A percentile compares a stretch with the other conserved stretches of the same genome.
Evolutionary conservation across 805 yeast species (phyloP).

Genomic region (Blastobotrys chiropterorum): DNA sequence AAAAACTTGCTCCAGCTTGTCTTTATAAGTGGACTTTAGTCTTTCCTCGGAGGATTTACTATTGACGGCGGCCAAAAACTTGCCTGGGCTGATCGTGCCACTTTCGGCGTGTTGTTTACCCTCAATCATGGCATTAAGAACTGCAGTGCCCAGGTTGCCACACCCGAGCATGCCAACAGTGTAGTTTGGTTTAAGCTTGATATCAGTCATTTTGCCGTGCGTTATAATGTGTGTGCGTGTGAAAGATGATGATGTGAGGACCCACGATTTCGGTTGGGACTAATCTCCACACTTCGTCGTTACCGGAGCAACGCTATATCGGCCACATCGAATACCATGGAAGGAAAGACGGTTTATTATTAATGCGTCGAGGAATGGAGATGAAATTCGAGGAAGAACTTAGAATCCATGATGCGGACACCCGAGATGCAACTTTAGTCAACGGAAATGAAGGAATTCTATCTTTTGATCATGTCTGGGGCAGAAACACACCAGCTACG

Average conservation of each 20-base stretch:
- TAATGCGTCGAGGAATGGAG: too few relatives aligned
- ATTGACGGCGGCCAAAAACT: slow-evolving; percentile 73
- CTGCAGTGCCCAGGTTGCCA: slow-evolving; percentile 95
- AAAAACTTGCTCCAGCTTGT: slow-evolving; percentile 43
- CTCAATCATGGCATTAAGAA: slow-evolving; percentile 68
- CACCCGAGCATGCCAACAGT: slow-evolving; percentile 81
- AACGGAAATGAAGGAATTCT: too few relatives aligned
- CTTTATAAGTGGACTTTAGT: slow-evolving; percentile 45
- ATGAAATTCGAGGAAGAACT: too few relatives aligned
- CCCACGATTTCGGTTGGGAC: neutral
- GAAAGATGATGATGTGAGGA: neutral
- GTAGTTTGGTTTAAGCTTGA: slow-evolving; percentile 24
- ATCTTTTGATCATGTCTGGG: too few relatives aligned
- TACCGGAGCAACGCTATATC: too few relatives aligned
- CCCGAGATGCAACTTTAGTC: too few relatives aligned
- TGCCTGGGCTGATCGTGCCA: slow-evolving; percentile 49
- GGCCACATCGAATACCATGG: too few relatives aligned
- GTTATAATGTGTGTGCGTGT: neutral
- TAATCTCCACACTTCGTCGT: too few relatives aligned
- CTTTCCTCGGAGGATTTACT: slow-evolving; percentile 45
- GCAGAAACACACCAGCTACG: too few relatives aligned
- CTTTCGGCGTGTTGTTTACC: slow-evolving; percentile 29
- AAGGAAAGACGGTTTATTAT: too few relatives aligned
- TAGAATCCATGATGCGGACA: too few relatives aligned
- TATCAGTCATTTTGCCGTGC: neutral